Percentiles rank a stretch among this genome's conserved stretches.
These are phyloP conservation scores for Ceratocystis papillata DNA, from an alignment of 2,329 filamentous ascomycete species.

Conservation along the genomic window DNA sequence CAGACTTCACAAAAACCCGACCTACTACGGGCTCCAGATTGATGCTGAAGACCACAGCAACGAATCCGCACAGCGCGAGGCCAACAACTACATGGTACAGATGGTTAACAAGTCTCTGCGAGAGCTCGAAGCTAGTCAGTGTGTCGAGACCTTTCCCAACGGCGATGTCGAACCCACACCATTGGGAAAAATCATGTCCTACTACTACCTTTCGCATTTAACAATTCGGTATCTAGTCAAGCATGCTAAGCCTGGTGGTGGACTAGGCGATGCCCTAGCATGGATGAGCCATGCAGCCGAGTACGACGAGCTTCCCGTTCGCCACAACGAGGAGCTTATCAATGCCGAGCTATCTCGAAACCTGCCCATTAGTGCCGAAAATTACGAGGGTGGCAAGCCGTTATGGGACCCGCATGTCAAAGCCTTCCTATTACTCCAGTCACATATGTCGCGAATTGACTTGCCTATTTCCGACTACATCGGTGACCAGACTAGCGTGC, in stretches of 20 bases:
- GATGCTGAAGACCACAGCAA: conserved; percentile 40
- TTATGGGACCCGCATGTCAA: conserved; percentile 99
- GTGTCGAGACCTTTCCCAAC: conserved; percentile 70
- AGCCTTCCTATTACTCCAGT: conserved; percentile 83
- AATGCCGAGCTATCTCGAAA: conserved; percentile 81
- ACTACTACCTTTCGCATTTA: conserved; percentile 94
- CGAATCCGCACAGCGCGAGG: conserved; percentile 59
- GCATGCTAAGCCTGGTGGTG: conserved; percentile 62
- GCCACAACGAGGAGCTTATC: conserved; percentile 96
- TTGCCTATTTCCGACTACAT: conserved; percentile 96
- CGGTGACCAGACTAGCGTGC: conserved; percentile 76
- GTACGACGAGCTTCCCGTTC: conserved; percentile 94
- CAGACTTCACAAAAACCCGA: conserved; percentile 92
- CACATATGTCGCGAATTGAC: conserved; percentile 85
- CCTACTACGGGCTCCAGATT: conserved; percentile 93
- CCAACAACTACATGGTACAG: conserved; percentile 88
- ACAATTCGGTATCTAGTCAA: conserved; percentile 78
- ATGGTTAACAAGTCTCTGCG: conserved; percentile 78
- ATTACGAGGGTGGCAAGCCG: conserved; percentile 55
- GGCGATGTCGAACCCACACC: conserved; percentile 84
- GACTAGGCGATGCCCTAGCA: conserved; percentile 69
- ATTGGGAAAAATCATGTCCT: conserved; percentile 96
- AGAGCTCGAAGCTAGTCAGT: conserved; percentile 74
- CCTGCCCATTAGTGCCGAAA: conserved; percentile 51
- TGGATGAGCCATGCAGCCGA: conserved; percentile 93